Evolutionary conservation across 768 basidiomycete species (phyloP).

Genomic region (Leccinum disarticulatum): DNA sequence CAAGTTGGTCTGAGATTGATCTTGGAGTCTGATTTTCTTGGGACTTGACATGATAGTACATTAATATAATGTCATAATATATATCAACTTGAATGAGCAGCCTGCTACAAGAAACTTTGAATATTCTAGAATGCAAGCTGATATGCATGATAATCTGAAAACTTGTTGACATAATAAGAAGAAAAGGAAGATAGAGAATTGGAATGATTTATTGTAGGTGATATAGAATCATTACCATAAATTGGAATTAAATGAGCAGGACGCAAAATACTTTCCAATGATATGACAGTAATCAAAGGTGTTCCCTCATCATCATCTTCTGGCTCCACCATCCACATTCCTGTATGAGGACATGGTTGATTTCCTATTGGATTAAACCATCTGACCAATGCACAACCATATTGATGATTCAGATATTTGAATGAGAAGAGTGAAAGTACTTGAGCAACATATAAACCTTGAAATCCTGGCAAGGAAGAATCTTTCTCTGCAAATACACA

Average conservation of each 20-base stretch:
- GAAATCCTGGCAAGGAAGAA: not conserved
- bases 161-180: not conserved
- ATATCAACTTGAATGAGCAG: too few relatives aligned
- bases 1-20: too few relatives aligned
- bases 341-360: not conserved
- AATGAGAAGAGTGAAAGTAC: not conserved
- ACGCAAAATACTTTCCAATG: not conserved
- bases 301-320: not conserved
- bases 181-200: not conserved
- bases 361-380: not conserved
- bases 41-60: too few relatives aligned
- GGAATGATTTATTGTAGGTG: not conserved
- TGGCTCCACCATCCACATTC: not conserved
- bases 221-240: not conserved
- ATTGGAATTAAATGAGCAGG: not conserved
- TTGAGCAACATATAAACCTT: not conserved
- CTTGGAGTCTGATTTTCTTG: too few relatives aligned
- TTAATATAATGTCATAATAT: too few relatives aligned
- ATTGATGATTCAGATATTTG: not conserved
- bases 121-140: not conserved
- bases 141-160: not conserved
- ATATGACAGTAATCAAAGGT: not conserved
- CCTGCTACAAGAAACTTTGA: too few relatives aligned
- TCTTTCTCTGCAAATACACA: not conserved
- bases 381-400: not conserved